Percentiles rank a stretch among this genome's conserved stretches.
Evolutionary conservation across 2,329 filamentous ascomycete species (phyloP).

Genomic region (Aspergillus bombycis): DNA sequence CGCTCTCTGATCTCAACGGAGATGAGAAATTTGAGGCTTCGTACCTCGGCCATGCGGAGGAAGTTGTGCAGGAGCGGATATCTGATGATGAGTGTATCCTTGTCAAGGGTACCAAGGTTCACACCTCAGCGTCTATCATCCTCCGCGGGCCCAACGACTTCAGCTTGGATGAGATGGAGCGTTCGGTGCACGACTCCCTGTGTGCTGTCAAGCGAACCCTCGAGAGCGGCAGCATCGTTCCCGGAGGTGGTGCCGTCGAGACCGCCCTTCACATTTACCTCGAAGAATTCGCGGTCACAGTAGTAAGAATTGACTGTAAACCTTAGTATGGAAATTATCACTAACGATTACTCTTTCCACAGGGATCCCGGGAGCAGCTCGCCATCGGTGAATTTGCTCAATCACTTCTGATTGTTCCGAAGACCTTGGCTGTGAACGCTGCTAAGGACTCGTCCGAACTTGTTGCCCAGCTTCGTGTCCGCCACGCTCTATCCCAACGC

Average conservation of each 20-base stretch:
- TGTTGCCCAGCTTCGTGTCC: slow-evolving; percentile 89
- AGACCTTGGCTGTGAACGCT: slow-evolving; percentile 94
- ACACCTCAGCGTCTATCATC: slow-evolving; percentile 93
- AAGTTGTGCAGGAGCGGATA: slow-evolving; percentile 97
- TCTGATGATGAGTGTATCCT: slow-evolving; percentile 98
- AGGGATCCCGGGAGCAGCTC: slow-evolving; percentile 91
- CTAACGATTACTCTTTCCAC: slow-evolving; percentile 4
- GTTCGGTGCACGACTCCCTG: slow-evolving; percentile 93
- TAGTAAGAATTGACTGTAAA: slow-evolving; percentile 58
- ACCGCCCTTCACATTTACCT: slow-evolving; percentile 99
- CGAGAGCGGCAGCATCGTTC: slow-evolving; percentile 95
- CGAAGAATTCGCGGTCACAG: slow-evolving; percentile 96
- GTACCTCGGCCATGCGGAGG: slow-evolving; percentile 86
- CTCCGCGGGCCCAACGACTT: slow-evolving; percentile 95
- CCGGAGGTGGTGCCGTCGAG: slow-evolving; percentile 93
- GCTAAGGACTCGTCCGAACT: slow-evolving; percentile 96
- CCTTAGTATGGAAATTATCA: background rate
- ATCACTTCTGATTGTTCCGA: slow-evolving; percentile 89
- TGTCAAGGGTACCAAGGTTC: slow-evolving; percentile 91
- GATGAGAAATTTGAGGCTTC: slow-evolving; percentile 95
- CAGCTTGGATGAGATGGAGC: slow-evolving; percentile 98
- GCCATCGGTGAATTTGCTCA: slow-evolving; percentile 98
- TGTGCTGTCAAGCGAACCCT: slow-evolving; percentile 96
- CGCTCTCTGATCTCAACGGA: slow-evolving; percentile 92
- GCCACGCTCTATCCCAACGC: slow-evolving; percentile 92